Conservation (phyloP, 1,139 yeast species). For the Wickerhamomyces sp. region DNA sequence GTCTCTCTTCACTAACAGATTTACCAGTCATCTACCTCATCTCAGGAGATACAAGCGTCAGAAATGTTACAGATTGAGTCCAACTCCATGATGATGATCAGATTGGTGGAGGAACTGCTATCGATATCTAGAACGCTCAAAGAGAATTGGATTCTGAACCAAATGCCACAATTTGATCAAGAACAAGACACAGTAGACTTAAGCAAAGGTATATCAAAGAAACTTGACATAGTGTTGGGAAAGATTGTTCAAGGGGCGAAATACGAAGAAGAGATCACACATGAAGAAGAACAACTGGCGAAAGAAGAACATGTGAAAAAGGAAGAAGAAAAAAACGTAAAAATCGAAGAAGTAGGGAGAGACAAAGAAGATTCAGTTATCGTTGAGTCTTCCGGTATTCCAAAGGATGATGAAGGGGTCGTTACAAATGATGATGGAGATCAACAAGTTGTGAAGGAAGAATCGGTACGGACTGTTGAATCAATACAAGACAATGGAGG, state of each 20-base stretch:
- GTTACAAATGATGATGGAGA: neutral
- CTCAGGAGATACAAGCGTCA: conserved; percentile 47
- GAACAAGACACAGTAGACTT: conserved; percentile 27
- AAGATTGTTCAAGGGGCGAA: conserved; percentile 7
- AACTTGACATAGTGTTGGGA: conserved; percentile 6
- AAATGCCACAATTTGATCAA: conserved; percentile 28
- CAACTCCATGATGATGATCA: conserved; percentile 45
- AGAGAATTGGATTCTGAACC: conserved; percentile 56
- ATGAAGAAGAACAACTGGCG: conserved; percentile 5
- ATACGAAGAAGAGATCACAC: conserved; percentile 11
- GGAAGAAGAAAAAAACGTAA: neutral
- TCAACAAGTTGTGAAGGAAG: neutral
- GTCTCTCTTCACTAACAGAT: neutral
- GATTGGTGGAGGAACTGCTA: conserved; percentile 49
- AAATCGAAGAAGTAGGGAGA: neutral
- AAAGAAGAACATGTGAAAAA: neutral
- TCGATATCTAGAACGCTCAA: conserved; percentile 44
- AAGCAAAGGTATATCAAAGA: conserved; percentile 5
- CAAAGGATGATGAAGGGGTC: neutral
- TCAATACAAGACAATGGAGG: neutral
- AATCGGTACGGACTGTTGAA: neutral
- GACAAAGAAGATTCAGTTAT: neutral
- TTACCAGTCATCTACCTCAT: conserved; percentile 16
- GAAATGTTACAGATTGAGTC: conserved; percentile 54
- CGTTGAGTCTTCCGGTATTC: neutral